Conservation (phyloP, 139 green algal species). For the Chara braunii region DNA sequence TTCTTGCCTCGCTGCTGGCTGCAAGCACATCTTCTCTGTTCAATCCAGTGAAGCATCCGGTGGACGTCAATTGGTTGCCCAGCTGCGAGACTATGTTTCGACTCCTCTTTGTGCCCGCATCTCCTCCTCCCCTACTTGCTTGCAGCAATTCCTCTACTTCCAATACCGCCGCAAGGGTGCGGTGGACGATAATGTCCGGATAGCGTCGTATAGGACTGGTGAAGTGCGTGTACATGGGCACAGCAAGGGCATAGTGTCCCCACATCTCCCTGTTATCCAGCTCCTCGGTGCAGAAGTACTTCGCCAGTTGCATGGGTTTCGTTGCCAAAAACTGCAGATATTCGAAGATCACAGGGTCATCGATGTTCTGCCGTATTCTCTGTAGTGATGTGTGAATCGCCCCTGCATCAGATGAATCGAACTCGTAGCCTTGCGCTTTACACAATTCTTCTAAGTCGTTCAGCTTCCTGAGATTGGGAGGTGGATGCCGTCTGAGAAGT, state of each 20-base stretch:
- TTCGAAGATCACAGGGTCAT: conserved; percentile 40
- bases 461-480: conserved; percentile 43
- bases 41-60: background rate
- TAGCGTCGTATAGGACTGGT: conserved; percentile 54
- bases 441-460: conserved; percentile 21
- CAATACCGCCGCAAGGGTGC: conserved; percentile 42
- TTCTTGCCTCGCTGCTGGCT: background rate
- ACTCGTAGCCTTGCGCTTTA: conserved; percentile 19
- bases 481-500: conserved; percentile 43
- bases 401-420: conserved; percentile 15
- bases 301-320: conserved; percentile 76
- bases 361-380: background rate
- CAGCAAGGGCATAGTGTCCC: conserved; percentile 47
- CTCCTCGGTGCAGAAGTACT: conserved; percentile 49
- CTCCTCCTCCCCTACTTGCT: conserved; percentile 2
- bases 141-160: conserved; percentile 21
- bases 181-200: conserved; percentile 51
- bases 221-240: conserved; percentile 52
- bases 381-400: conserved; percentile 23
- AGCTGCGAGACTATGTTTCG: background rate
- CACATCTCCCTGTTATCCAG: conserved; percentile 15
- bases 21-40: background rate
- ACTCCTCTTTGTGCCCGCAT: conserved; percentile 1
- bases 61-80: background rate
- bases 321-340: conserved; percentile 67